Evolutionary conservation across 1,139 yeast genomes (phyloP), one percentile per base, ranked within the genome.

Genomic region (Lodderomyces pseudojiufengensis): DNA sequence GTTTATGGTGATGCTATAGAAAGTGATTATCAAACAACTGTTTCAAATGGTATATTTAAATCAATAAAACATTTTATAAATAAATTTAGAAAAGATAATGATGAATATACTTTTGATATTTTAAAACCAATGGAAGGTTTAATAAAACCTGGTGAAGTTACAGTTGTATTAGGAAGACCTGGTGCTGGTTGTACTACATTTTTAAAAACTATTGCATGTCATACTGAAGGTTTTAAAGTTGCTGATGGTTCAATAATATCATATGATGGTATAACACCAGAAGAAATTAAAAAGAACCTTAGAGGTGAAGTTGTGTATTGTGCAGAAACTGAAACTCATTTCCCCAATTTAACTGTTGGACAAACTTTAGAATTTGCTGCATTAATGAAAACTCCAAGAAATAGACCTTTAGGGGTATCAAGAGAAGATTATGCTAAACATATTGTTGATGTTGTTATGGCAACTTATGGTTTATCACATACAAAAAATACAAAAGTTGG

Each of bases 111-210:
- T 14, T 59, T 58, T 40, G 65, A 61, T 39, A 61, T 61, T 35
- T 54, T 61, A 38, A 61, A 61, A 44, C 51, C 58, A 14, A 61
- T 61, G 66, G 66, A 61, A 39, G 67, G 55, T 6, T 42, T 61
- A 9, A 51, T 59, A 46, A 47, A 37, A 32, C 84, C 92, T 0
- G 90, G 95, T 37, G 85, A 83, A 49, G 65, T 84, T 37, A 74
- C 85, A 4, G 86, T 84, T 33, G 94, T 61, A 5, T 50, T 61
- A 37, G 67, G 67, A 28, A 50, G 66, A 47, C 67, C 66, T 4
- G 67, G 67, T 51, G 77, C 90, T 20, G 95, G 95, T 40, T 85
- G 95, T 59, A 74, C 95, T 2, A 84, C 95, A 2, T 70, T 84
- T 35, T 61, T 85, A 49, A 84, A 83, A 50, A 73, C 92, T 1